Evolutionary conservation across 2,329 filamentous ascomycete species (phyloP).

Genomic region (Beauveria australis): DNA sequence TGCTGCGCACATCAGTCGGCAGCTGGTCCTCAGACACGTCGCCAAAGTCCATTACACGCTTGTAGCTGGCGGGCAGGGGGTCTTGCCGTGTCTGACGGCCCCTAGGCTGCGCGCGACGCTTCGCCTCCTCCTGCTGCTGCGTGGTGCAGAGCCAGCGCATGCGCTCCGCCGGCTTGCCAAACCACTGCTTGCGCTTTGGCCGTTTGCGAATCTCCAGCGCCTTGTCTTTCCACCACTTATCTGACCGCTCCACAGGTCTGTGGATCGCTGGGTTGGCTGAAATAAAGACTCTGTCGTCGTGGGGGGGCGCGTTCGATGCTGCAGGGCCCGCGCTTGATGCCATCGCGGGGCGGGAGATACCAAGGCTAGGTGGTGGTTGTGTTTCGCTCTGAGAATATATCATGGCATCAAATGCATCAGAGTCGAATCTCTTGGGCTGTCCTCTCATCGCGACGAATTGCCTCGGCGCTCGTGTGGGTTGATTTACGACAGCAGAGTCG

Average conservation of each 20-base stretch:
- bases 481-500: neutral
- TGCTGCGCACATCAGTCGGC: conserved; percentile 35
- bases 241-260: conserved; percentile 33
- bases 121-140: conserved; percentile 14
- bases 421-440: conserved; percentile 9
- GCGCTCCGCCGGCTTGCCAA: conserved; percentile 36
- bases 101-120: conserved; percentile 3
- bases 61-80: conserved; percentile 23
- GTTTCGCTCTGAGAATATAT: conserved; percentile 12
- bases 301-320: neutral
- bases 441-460: neutral
- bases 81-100: conserved; percentile 11
- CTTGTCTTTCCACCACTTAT: conserved; percentile 40
- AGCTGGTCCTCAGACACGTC: conserved; percentile 31
- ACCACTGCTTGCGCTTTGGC: conserved; percentile 40
- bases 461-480: neutral
- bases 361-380: neutral
- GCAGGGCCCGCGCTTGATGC: neutral
- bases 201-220: conserved; percentile 40
- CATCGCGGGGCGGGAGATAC: neutral
- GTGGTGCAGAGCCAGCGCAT: conserved; percentile 24
- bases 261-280: conserved; percentile 44
- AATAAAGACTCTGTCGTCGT: conserved; percentile 30
- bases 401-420: conserved; percentile 13
- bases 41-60: conserved; percentile 27